Percentiles rank a stretch among this genome's conserved stretches.
These are phyloP conservation scores for Metschnikowia bowlesiae DNA, from an alignment of 805 yeast species.

Conservation along the genomic window DNA sequence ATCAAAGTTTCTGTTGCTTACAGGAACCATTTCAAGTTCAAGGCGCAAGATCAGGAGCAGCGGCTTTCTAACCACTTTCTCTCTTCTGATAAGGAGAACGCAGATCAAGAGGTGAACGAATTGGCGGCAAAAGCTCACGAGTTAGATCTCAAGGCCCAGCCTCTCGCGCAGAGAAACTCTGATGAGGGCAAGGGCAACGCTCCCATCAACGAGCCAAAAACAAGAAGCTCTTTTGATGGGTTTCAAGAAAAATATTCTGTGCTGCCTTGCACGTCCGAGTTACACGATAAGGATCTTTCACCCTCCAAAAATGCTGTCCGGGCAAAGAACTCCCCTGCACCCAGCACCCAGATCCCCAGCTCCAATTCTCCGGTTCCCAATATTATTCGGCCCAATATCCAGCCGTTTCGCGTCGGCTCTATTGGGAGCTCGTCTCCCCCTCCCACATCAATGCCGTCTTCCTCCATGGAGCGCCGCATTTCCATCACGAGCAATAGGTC, in stretches of 20 bases:
- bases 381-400: conserved; percentile 34
- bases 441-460: conserved; percentile 16
- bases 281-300: conserved; percentile 8
- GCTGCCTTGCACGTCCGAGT: conserved; percentile 17
- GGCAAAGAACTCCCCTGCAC: conserved; percentile 1
- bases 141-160: background rate
- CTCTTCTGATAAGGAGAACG: conserved; percentile 35
- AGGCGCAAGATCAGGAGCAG: conserved; percentile 62
- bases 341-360: background rate
- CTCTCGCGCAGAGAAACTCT: background rate
- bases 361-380: conserved; percentile 1
- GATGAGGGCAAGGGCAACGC: background rate
- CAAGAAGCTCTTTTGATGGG: conserved; percentile 11
- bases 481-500: conserved; percentile 45
- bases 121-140: background rate
- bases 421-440: conserved; percentile 43
- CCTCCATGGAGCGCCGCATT: conserved; percentile 34
- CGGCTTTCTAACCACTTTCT: conserved; percentile 55
- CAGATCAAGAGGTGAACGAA: conserved; percentile 1
- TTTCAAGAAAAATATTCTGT: conserved; percentile 13
- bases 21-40: conserved; percentile 65
- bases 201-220: background rate
- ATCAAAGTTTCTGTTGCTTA: conserved; percentile 74
- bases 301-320: background rate
- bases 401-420: conserved; percentile 63